Evolutionary conservation across 352 stramenopile species (phyloP), one percentile per base, ranked within the genome.

Genomic region (Globisporangium nunn): DNA sequence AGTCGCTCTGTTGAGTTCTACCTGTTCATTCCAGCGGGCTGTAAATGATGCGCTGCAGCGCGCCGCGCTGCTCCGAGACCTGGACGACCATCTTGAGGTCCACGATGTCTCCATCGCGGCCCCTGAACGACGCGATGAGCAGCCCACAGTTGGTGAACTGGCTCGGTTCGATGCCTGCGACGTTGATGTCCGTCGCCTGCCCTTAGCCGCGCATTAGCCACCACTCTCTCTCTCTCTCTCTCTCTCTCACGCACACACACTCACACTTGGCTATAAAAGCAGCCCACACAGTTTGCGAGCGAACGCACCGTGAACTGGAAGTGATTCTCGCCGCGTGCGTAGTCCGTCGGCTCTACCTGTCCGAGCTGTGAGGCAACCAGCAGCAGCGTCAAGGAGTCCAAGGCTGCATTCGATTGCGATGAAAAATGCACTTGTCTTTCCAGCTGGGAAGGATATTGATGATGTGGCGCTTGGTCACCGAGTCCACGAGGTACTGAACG

Each of bases 51-150:
- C 86, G 70, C 60, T 93, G 84, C 2, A 94, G 66, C 23, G 55
- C 63, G 55, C 67, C 81, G 58, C 72, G 70, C 66, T 93, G 82
- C 54, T 91, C 69, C 7, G 82, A 92, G 40, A 96, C 86, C 66
- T 96, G 84, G 48, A 93, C 76, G 54, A 96, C 86, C 82, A 94
- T 92, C 60, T 94, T 94, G 45, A 96, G 68, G 52, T 91, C 81
- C 52, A 92, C 67, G 59, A 96, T 91, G 29, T 87, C 75, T 51
- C 79, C 81, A 15, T 79, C 67, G 29, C 80, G 63, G 59, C 84
- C 64, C 58, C 85, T 87, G 56, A 96, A 88, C 3, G 82, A 75
- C n/a, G 84, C 84, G 33, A 84, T 87, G 40, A 96, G 70, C 50
- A 96, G 62, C n/a, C 86, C 85, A 63, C 86, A 96, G 68, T 96